Evolutionary conservation across 805 yeast genomes (phyloP).

Genomic region (Ogataea degrootiae): DNA sequence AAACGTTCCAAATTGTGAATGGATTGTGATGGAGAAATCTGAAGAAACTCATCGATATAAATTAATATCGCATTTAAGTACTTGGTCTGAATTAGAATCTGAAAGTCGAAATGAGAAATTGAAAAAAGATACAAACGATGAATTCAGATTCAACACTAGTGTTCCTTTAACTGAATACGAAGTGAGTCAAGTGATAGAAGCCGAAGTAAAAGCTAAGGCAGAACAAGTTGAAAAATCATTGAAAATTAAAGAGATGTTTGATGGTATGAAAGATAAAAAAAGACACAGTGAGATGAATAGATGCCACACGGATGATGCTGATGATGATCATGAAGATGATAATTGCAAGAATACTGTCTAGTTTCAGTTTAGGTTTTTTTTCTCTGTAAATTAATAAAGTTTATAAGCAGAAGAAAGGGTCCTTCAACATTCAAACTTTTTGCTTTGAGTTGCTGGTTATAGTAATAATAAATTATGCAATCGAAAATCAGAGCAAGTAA

Average conservation of each 20-base stretch:
- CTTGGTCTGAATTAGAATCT: constrained; percentile 61
- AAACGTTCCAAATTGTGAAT: constrained; percentile 82
- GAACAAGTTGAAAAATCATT: constrained; percentile 40
- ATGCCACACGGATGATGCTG: constrained; percentile 12
- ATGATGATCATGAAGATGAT: constrained; percentile 21
- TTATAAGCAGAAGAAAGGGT: too few species aligned
- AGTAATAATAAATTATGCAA: too few species aligned
- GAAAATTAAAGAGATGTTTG: constrained; percentile 36
- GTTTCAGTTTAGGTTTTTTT: too few species aligned
- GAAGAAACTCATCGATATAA: constrained; percentile 45
- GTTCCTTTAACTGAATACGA: constrained; percentile 21
- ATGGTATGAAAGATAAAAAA: constrained; percentile 6
- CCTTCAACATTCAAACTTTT: too few species aligned
- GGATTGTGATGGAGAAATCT: constrained; percentile 69
- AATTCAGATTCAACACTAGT: constrained; percentile 20
- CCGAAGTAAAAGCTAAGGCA: constrained; percentile 41
- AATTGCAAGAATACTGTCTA: constrained; percentile 3
- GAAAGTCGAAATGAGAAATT: constrained; percentile 18
- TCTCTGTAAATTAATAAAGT: not conserved
- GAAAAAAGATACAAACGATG: constrained; percentile 22
- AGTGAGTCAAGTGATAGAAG: constrained; percentile 29
- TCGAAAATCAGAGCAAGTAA: too few species aligned
- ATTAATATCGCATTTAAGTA: constrained; percentile 56
- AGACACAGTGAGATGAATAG: constrained; percentile 4
- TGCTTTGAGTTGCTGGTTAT: too few species aligned